These are phyloP conservation scores for Ettlia oleoabundans DNA, from an alignment of 139 green algal genomes.

Conservation along the genomic window DNA sequence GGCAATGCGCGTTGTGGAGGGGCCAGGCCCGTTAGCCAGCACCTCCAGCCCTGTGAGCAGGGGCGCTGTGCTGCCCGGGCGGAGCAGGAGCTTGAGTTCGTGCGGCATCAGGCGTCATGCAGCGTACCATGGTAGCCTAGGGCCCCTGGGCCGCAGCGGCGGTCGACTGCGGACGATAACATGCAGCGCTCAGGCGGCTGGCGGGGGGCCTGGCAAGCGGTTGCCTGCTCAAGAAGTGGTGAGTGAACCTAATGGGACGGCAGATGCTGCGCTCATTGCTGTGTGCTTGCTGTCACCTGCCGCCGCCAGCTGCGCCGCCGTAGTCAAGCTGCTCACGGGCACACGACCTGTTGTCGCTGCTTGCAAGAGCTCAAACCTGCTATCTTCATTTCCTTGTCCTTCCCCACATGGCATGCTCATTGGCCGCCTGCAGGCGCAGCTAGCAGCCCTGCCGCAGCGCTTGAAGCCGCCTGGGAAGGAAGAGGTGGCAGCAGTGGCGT, in stretches of 20 bases:
- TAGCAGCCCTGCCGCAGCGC: background rate
- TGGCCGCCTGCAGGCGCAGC: constrained; percentile 7
- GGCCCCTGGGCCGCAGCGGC: background rate
- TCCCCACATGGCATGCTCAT: no score
- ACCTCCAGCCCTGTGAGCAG: background rate
- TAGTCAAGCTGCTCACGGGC: background rate
- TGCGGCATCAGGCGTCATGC: background rate
- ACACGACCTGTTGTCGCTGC: background rate
- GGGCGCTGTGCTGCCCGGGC: background rate
- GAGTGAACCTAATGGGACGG: no score
- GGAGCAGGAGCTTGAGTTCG: background rate
- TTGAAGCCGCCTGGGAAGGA: background rate
- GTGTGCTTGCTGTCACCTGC: background rate
- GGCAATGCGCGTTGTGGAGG: background rate
- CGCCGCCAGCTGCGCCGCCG: background rate
- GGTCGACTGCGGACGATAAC: background rate
- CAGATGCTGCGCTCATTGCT: background rate
- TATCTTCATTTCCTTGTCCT: no score
- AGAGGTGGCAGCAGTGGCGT: background rate
- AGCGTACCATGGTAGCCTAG: background rate
- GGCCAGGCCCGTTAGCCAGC: background rate
- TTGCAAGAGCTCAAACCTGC: background rate
- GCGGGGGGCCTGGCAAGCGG: background rate
- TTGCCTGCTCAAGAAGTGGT: background rate
- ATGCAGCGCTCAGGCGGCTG: background rate